Evolutionary conservation across 371 early-diverging fungal genomes (phyloP).

Genomic region (Apophysomyces variabilis): DNA sequence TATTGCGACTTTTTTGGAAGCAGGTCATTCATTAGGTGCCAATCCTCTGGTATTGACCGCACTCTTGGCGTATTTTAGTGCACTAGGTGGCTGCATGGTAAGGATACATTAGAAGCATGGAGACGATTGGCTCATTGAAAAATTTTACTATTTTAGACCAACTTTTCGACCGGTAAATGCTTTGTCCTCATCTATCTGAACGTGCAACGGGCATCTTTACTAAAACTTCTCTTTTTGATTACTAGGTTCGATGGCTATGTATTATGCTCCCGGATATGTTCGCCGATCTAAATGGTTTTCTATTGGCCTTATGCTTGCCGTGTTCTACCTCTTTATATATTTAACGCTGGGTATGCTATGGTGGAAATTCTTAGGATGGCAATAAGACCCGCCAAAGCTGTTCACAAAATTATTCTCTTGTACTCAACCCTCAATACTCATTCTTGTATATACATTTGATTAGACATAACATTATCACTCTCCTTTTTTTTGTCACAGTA

Average conservation of each 20-base stretch:
- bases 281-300: conserved; percentile 64
- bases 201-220: neutral
- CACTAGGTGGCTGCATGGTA: conserved; percentile 69
- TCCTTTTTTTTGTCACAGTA: too few species aligned
- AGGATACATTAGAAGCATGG: conserved; percentile 21
- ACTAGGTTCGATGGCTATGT: conserved; percentile 58
- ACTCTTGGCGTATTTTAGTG: conserved; percentile 68
- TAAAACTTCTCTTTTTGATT: neutral
- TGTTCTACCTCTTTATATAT: conserved; percentile 57
- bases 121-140: neutral
- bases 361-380: conserved; percentile 75
- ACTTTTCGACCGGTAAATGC: conserved; percentile 60
- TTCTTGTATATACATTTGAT: too few species aligned
- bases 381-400: conserved; percentile 10
- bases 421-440: too few species aligned
- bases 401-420: too few species aligned
- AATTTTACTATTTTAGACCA: conserved; percentile 40
- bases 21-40: conserved; percentile 65
- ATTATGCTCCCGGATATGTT: conserved; percentile 65
- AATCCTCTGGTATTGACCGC: conserved; percentile 63
- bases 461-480: too few species aligned
- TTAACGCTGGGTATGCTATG: conserved; percentile 70
- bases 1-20: conserved; percentile 75
- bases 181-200: conserved; percentile 25
- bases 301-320: conserved; percentile 57